Evolutionary conservation across 805 yeast species (phyloP).

Genomic region (Yarrowia osloensis): DNA sequence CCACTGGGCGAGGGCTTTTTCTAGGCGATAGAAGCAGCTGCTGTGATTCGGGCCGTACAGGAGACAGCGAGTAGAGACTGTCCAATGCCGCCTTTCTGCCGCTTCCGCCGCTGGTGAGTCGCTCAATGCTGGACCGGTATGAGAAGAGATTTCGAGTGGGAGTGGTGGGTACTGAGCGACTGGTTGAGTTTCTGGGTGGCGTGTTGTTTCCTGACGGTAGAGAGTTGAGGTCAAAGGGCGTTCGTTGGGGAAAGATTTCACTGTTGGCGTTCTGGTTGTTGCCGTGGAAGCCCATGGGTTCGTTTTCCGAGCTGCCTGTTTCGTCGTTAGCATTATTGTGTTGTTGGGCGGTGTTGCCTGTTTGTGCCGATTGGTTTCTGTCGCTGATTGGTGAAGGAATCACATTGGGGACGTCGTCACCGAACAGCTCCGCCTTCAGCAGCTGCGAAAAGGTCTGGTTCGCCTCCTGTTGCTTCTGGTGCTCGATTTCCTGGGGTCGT

Average conservation of each 20-base stretch:
- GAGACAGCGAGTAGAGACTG: constrained; percentile 72
- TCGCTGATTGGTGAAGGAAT: constrained; percentile 8
- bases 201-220: constrained; percentile 29
- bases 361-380: constrained; percentile 14
- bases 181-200: constrained; percentile 32
- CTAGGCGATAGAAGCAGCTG: constrained; percentile 77
- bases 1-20: constrained; percentile 71
- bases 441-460: constrained; percentile 84
- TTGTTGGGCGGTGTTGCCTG: neutral
- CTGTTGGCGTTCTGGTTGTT: neutral
- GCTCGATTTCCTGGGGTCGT: constrained; percentile 50
- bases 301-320: constrained; percentile 8
- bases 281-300: neutral
- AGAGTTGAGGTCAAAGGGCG: constrained; percentile 20
- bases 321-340: constrained; percentile 5
- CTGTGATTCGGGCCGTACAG: constrained; percentile 88
- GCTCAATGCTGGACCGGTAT: constrained; percentile 33
- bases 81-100: constrained; percentile 21
- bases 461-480: constrained; percentile 65
- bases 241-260: constrained; percentile 8
- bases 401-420: constrained; percentile 68
- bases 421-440: constrained; percentile 86
- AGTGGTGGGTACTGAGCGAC: constrained; percentile 37
- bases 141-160: constrained; percentile 54
- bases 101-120: constrained; percentile 11